Conservation (phyloP, 257 asterid genomes). For the Cinchona pubescens region DNA sequence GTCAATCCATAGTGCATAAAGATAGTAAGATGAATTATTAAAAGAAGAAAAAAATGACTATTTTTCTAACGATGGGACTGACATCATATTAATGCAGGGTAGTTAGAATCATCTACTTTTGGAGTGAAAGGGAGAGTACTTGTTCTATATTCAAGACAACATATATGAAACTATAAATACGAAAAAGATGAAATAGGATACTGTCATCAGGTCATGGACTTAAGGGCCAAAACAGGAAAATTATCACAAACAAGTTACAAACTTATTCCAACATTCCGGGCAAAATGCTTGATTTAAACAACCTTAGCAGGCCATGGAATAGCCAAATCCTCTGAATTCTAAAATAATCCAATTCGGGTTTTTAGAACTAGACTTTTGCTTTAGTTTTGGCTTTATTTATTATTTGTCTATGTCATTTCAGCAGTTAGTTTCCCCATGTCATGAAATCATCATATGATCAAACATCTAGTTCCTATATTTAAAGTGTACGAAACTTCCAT, state of each 20-base stretch:
- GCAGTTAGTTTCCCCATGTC: neutral
- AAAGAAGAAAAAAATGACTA: neutral
- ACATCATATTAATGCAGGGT: neutral
- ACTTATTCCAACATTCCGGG: constrained; percentile 3
- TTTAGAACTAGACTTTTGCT: neutral
- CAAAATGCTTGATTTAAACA: neutral
- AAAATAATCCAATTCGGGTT: neutral
- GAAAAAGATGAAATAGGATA: neutral
- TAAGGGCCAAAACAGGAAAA: neutral
- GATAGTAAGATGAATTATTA: neutral
- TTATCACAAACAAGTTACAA: neutral
- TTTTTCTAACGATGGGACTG: neutral
- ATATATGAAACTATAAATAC: neutral
- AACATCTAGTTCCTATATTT: neutral
- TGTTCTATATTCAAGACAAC: neutral
- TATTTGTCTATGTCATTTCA: neutral
- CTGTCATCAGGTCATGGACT: neutral
- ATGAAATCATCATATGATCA: neutral
- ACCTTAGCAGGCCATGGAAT: neutral
- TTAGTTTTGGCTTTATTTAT: neutral
- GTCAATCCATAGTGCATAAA: too few relatives aligned
- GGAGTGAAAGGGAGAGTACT: neutral
- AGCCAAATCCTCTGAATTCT: neutral
- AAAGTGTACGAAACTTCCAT: neutral
- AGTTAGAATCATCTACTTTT: neutral